A percentile compares a stretch with the other conserved stretches of the same genome.
These are phyloP conservation scores for Daedaleopsis sinensis DNA, from an alignment of 768 basidiomycete species.

Conservation along the genomic window DNA sequence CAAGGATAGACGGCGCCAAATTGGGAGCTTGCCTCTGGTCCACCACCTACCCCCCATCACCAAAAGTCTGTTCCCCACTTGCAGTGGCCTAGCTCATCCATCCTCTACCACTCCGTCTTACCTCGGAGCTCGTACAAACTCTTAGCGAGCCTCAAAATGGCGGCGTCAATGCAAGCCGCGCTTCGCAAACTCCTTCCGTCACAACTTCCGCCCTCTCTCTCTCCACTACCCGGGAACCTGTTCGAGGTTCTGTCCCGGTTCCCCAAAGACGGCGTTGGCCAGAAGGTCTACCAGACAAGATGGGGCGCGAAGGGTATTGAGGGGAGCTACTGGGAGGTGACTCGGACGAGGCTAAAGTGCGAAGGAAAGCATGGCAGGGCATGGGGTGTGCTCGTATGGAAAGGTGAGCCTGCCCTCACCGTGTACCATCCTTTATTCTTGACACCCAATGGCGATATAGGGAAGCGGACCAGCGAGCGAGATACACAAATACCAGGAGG, in stretches of 20 bases:
- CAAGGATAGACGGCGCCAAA: conserved; percentile 4
- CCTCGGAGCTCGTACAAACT: not conserved
- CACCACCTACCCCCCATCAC: conserved; percentile 1
- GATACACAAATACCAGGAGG: conserved; percentile 71
- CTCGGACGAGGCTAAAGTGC: conserved; percentile 68
- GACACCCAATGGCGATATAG: conserved; percentile 37
- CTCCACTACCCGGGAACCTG: conserved; percentile 59
- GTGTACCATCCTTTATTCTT: not conserved
- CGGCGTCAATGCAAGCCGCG: conserved; percentile 27
- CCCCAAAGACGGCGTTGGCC: conserved; percentile 68
- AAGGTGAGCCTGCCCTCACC: conserved; percentile 52
- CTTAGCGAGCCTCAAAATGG: conserved; percentile 11
- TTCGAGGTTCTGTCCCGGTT: conserved; percentile 74
- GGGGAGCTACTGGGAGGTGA: conserved; percentile 77
- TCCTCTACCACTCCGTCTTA: not conserved
- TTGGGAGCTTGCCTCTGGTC: conserved; percentile 8
- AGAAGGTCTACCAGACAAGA: conserved; percentile 68
- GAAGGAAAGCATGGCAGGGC: conserved; percentile 80
- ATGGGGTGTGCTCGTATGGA: conserved; percentile 83
- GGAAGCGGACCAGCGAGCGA: conserved; percentile 57
- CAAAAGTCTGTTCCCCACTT: not conserved
- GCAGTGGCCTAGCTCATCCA: not conserved
- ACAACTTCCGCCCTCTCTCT: conserved; percentile 61
- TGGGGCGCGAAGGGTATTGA: conserved; percentile 72
- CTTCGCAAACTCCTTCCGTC: conserved; percentile 63